Evolutionary conservation across 805 yeast species (phyloP), one percentile per base, ranked within the genome.

Genomic region (Barnettozyma siamensis): DNA sequence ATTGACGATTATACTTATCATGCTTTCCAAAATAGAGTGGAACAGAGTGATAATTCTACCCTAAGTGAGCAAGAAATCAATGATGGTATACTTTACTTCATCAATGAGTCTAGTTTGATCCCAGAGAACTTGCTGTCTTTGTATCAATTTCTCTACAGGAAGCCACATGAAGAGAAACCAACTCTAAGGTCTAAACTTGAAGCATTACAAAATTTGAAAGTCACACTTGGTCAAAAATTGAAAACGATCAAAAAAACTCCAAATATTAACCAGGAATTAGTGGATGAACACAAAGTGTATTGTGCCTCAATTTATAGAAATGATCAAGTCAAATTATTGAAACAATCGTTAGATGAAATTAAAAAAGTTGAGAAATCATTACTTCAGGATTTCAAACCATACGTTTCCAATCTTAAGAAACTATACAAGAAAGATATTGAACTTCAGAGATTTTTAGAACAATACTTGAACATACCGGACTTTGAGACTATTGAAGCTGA

Each of bases 121-220:
- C 57, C 59, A 1, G 45, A 40, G 1, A 46, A 53, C 23, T 38
- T 67, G 29, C 33, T 64, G 5, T 50, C 57, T n/a, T 36, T 66
- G 18, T 67, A 65, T 43, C 46, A 58, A 8, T 57, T 46, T 33
- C 32, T 65, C 18, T 48, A 49, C 3, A 44, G 55, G 2, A 71
- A 72, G 59, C 76, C 72, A 27, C 15, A 15, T 5, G 65, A 62
- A 37, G 43, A 43, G 2, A 50, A 43, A 16, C 59, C 65, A 31
- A 69, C 74, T 2, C 50, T 76, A 18, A 66, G 88, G 49, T 70
- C 78, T 69, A 65, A 69, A 43, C 60, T 83, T 10, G 76, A 78
- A 18, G 87, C 85, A 0, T 51, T 81, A 32, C 74, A 77, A 43
- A 69, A 71, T 40, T 52, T 82, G 34, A 67, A 79, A 38, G 58